Base-by-base conservation (phyloP, 768 basidiomycete genomes). In the Pulveroboletus sp. region DNA sequence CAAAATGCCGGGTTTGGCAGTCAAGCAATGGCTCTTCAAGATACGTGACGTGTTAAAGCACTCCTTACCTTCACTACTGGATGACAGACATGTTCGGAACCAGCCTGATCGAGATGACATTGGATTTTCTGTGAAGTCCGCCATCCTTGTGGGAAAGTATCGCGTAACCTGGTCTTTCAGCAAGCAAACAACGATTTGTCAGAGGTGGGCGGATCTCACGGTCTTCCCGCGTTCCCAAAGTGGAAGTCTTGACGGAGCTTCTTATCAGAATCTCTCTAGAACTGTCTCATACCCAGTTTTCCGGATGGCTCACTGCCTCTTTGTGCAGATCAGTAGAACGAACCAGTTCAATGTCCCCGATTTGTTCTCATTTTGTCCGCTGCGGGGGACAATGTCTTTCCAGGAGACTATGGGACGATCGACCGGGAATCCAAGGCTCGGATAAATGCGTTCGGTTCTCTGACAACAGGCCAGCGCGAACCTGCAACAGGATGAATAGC, bases 361-460 rank as follows among this genome's bases (percentile, higher is more conserved):
- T 64, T 74, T 85, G 43, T 67, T 78, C 35, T 63, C 73, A 20
- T 59, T 71, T 38, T 80, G 77, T 44, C 58, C 64, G 22, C 73
- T 78, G 45, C 61, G 76, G 51, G 65, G 49, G 74, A 76, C 36
- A 72, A 69, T 10, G 78, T 74, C 30, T 85, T 82, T 61, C 79
- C 81, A 26, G 58, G 50, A 1, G 68, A 80, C 64, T 82, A 83
- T 62, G 70, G 71, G 44, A 67, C 74, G 51, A 82, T 76, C 22
- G 75, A 77, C 7, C 73, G 76, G 2, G 79, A 78, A 54, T 84
- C 82, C 39, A 73, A 77, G 13, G 73, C 73, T 35, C 85, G 84
- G 83, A 75, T 83, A 50, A 77, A 82, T 58, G 74, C 76, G 56
- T 83, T 78, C 67, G 63, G 78, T 46, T 69, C 80, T 46, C 79